A percentile compares a stretch with the other conserved stretches of the same genome.
phyloP scores from a whole-genome alignment of 202 grass and related monocot species.

The Setaria italica region DNA sequence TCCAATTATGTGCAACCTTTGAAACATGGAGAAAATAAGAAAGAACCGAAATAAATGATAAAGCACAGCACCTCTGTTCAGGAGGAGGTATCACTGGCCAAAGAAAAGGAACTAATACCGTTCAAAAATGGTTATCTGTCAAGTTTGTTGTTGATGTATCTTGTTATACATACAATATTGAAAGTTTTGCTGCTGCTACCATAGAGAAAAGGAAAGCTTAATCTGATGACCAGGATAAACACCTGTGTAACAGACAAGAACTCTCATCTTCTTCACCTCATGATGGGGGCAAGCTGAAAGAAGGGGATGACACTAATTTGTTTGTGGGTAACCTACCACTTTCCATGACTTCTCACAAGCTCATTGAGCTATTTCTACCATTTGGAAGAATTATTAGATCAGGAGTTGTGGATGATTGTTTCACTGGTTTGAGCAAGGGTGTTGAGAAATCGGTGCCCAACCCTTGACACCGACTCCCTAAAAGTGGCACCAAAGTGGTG shows the following conservation, averaged over 20 bases:
- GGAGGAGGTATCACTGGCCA: not conserved
- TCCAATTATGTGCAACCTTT: constrained; percentile 10
- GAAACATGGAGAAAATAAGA: constrained; percentile 30
- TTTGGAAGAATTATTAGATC: constrained; percentile 66
- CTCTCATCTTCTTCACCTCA: constrained; percentile 18
- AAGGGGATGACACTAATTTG: constrained; percentile 60
- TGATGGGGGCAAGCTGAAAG: constrained; percentile 45
- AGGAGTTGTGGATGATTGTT: constrained; percentile 61
- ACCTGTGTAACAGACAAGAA: constrained; percentile 50
- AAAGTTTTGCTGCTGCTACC: constrained; percentile 49
- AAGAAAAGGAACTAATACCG: constrained; percentile 39
- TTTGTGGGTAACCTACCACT: constrained; percentile 61
- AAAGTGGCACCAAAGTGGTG: too few relatives aligned
- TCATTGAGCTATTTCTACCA: constrained; percentile 64
- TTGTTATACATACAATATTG: constrained; percentile 40
- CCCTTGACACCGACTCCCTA: too few relatives aligned
- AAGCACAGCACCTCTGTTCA: constrained; percentile 1
- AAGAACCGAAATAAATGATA: constrained; percentile 22
- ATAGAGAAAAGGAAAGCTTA: constrained; percentile 63
- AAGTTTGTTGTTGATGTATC: constrained; percentile 53
- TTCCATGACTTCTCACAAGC: constrained; percentile 54
- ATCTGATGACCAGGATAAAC: constrained; percentile 46
- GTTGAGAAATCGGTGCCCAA: too few relatives aligned
- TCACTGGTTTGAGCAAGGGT: constrained; percentile 58
- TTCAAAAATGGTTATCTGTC: constrained; percentile 58